Base-by-base conservation (phyloP, 768 basidiomycete species). In the Nidularia sp. region DNA sequence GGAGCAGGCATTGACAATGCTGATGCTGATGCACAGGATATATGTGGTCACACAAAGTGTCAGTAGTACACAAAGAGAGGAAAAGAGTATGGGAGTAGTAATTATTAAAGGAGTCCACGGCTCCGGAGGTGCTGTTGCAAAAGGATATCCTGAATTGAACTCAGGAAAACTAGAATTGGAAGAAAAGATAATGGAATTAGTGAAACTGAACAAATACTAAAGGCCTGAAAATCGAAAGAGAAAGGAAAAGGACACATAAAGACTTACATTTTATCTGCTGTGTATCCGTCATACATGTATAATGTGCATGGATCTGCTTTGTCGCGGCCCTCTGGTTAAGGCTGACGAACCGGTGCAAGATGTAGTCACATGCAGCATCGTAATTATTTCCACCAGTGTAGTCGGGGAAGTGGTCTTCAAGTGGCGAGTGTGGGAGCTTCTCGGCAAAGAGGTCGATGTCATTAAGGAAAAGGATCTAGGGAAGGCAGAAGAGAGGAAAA, bases 391-490 rank as follows among this genome's bases (percentile, higher is more conserved):
- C 94, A 43, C 93, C 93, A 1, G 63, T 70, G 73, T 85, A 97
- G 62, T 97, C 94, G 6, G 93, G 92, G 85, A 98, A 96, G 74
- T 92, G 97, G 66, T 91, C 76, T 4, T 70, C 82, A 41, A 97
- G 76, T 5, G 92, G 92, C 42, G 91, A 94, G 39, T 81, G 74
- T 0, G 89, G 90, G 2, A 98, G 79, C 67, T 98, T 98, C 67
- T 95, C 93, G 2, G 90, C 86, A 70, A 98, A 98, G 45, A 96
- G 74, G 70, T 98, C 95, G 66, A 96, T 94, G 79, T 97, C 95
- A 80, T 94, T 97, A 56, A 97, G 71, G 84, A 97, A 95, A 36
- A 96, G 77, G 62, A 97, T 96, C 90, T 88, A 60, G 51, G 49
- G 51, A 50, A 55, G 33, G 15, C 25, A 29, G 25, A 29, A 29